A percentile compares a stretch with the other conserved stretches of the same genome.
Evolutionary conservation across 169 alveolate genomes (phyloP).

Genomic region (Cytauxzoon felis): DNA sequence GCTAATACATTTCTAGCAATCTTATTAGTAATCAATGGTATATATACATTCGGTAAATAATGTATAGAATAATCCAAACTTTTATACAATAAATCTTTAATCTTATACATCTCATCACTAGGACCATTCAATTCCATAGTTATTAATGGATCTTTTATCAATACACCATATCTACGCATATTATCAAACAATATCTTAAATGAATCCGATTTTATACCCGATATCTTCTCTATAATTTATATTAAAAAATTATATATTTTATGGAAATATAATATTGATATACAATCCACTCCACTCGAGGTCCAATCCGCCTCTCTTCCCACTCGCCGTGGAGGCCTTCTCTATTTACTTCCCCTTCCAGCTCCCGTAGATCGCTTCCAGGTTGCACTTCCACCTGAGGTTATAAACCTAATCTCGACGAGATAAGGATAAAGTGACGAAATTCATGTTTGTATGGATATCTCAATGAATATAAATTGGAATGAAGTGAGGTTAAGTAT

Average conservation of each 20-base stretch:
- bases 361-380: no score
- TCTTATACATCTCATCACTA: slow-evolving; percentile 10
- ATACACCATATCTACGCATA: slow-evolving; percentile 34
- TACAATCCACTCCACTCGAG: background rate
- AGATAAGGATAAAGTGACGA: no score
- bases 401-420: no score
- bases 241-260: background rate
- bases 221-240: slow-evolving; percentile 47
- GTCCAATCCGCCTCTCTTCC: no score
- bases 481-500: no score
- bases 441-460: no score
- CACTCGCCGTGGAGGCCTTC: no score
- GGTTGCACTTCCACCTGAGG: no score
- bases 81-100: slow-evolving; percentile 15
- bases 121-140: slow-evolving; percentile 25
- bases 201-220: slow-evolving; percentile 29
- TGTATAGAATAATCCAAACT: slow-evolving; percentile 10
- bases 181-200: slow-evolving; percentile 43
- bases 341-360: no score
- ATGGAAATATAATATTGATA: background rate
- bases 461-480: no score
- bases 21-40: slow-evolving; percentile 66
- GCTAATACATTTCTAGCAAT: slow-evolving; percentile 60
- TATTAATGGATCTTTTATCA: background rate
- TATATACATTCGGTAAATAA: slow-evolving; percentile 46